phyloP scores from a whole-genome alignment of 148 eudicot genomes.

The Nepenthes mirabilis region DNA sequence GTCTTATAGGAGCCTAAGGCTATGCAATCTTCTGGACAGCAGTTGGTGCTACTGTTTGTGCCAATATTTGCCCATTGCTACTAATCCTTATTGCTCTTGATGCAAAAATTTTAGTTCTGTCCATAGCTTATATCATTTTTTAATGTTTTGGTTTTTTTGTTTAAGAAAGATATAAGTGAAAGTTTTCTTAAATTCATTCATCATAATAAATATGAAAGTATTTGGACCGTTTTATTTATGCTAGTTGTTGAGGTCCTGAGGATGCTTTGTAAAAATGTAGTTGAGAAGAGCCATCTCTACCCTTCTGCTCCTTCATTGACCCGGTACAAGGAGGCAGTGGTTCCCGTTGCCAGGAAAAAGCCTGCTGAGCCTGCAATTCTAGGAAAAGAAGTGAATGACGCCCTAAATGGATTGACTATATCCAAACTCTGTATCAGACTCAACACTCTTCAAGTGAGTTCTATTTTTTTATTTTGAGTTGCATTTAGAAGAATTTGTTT shows the following conservation, averaged over 20 bases:
- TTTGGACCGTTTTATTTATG: slow-evolving; percentile 2
- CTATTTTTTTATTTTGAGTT: background rate
- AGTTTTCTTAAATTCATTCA: too few relatives aligned
- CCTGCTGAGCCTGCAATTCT: slow-evolving; percentile 32
- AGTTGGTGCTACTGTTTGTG: too few relatives aligned
- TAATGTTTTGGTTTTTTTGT: too few relatives aligned
- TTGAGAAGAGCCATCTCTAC: slow-evolving; percentile 57
- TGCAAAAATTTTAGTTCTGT: too few relatives aligned
- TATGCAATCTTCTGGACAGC: too few relatives aligned
- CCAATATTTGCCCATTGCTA: too few relatives aligned
- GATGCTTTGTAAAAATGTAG: slow-evolving; percentile 29
- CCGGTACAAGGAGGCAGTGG: slow-evolving; percentile 64
- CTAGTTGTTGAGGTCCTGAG: background rate
- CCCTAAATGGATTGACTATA: slow-evolving; percentile 40
- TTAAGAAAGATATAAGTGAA: too few relatives aligned
- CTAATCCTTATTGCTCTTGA: too few relatives aligned
- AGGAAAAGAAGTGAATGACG: slow-evolving; percentile 37
- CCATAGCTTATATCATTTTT: slow-evolving; percentile 1
- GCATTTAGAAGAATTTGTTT: background rate
- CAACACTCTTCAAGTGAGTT: slow-evolving; percentile 77
- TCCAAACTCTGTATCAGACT: slow-evolving; percentile 76
- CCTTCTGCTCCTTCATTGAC: slow-evolving; percentile 81
- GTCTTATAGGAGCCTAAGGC: too few relatives aligned
- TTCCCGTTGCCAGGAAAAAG: slow-evolving; percentile 57
- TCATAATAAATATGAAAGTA: too few relatives aligned